phyloP scores from a whole-genome alignment of 1,284 basidiomycete species.

The Ustilago nuda region DNA sequence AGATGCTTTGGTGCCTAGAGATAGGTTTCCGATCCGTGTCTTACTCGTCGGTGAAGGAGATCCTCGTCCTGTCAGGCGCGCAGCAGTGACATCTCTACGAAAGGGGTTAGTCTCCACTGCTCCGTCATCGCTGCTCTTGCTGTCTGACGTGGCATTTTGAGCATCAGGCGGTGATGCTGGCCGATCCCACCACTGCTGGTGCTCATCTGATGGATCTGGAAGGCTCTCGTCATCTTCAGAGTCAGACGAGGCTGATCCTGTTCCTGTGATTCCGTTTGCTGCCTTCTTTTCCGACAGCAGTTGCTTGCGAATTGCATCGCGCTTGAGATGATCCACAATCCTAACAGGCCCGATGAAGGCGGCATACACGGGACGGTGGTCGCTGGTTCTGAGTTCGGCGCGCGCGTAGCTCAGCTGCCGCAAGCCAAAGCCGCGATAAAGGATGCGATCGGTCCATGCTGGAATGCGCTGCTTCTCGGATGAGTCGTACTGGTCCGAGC shows the following conservation, averaged over 20 bases:
- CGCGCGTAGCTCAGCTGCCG: constrained; percentile 71
- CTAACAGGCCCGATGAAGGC: constrained; percentile 82
- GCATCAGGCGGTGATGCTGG: neutral
- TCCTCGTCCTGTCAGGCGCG: neutral
- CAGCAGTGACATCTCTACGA: constrained; percentile 1
- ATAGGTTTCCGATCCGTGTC: neutral
- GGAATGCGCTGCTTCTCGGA: constrained; percentile 96
- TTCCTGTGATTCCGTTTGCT: constrained; percentile 18
- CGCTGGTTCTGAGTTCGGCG: constrained; percentile 86
- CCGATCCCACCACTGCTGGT: constrained; percentile 48
- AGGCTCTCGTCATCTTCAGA: constrained; percentile 28
- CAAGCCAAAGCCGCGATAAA: constrained; percentile 74
- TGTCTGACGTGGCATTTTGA: constrained; percentile 9
- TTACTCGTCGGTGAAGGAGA: constrained; percentile 6
- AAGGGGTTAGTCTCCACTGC: constrained; percentile 20
- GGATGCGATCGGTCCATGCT: constrained; percentile 82
- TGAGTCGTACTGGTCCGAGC: constrained; percentile 86
- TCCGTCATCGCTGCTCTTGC: constrained; percentile 20
- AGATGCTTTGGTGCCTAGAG: constrained; percentile 1
- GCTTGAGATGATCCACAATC: constrained; percentile 81
- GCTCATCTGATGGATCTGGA: constrained; percentile 48
- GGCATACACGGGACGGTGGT: constrained; percentile 94
- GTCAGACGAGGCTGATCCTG: constrained; percentile 22
- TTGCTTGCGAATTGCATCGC: constrained; percentile 78
- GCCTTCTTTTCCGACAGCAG: constrained; percentile 54